Evolutionary conservation across 169 alveolate genomes (phyloP).

Genomic region (Babesia bigemina): DNA sequence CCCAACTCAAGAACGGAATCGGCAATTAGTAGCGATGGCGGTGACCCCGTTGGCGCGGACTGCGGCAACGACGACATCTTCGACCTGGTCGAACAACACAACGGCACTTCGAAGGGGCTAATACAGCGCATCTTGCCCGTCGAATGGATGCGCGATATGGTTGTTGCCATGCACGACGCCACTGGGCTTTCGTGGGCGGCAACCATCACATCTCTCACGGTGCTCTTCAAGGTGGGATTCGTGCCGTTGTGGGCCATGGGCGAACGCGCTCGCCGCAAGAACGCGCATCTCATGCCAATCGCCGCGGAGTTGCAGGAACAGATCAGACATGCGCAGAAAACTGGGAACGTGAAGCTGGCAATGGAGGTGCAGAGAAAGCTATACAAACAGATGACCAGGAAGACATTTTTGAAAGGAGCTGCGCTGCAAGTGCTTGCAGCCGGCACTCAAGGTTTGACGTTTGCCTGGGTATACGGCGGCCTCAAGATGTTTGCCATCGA

Average conservation of each 20-base stretch:
- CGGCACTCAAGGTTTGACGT: constrained; percentile 67
- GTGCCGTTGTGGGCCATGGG: constrained; percentile 73
- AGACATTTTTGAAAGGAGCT: constrained; percentile 67
- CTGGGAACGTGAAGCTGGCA: constrained; percentile 64
- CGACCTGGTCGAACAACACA: constrained; percentile 22
- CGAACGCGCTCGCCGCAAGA: constrained; percentile 73
- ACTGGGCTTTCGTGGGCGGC: constrained; percentile 52
- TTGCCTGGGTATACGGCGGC: constrained; percentile 74
- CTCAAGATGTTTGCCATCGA: constrained; percentile 71
- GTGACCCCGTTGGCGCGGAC: background rate
- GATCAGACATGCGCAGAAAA: constrained; percentile 30
- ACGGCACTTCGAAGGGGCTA: constrained; percentile 50
- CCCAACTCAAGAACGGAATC: background rate
- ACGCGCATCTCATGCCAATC: constrained; percentile 69
- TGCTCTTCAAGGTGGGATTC: constrained; percentile 62
- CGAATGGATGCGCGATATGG: constrained; percentile 43
- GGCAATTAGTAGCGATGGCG: background rate
- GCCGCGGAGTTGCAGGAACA: constrained; percentile 70
- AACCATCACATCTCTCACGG: constrained; percentile 48
- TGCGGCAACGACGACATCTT: constrained; percentile 29
- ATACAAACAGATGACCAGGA: constrained; percentile 63
- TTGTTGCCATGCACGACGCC: constrained; percentile 40
- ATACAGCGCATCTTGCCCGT: constrained; percentile 57
- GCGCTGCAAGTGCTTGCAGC: constrained; percentile 38
- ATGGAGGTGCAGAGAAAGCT: constrained; percentile 64